Conservation (phyloP, 345 rosid species). For the Arabis hirsuta region DNA sequence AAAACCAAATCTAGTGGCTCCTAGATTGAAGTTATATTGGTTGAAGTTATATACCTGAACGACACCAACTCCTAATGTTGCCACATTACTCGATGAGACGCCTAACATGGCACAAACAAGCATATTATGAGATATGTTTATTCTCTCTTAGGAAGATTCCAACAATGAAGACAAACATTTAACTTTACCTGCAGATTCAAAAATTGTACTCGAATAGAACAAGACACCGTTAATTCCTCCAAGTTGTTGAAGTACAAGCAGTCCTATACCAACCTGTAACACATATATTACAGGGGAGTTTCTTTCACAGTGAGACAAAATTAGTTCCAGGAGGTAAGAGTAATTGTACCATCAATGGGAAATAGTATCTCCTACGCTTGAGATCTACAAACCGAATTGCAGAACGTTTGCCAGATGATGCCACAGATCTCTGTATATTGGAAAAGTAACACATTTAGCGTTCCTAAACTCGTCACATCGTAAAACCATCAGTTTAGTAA, state of each 20-base stretch:
- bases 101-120: slow-evolving; percentile 49
- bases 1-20: neutral
- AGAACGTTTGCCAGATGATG: slow-evolving; percentile 75
- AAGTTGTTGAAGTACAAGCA: slow-evolving; percentile 87
- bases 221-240: slow-evolving; percentile 92
- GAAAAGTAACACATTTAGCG: neutral
- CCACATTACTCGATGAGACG: slow-evolving; percentile 66
- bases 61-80: slow-evolving; percentile 77
- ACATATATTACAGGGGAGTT: slow-evolving; percentile 17
- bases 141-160: slow-evolving; percentile 13
- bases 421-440: slow-evolving; percentile 64
- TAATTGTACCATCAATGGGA: slow-evolving; percentile 74
- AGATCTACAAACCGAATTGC: slow-evolving; percentile 84
- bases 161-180: slow-evolving; percentile 14
- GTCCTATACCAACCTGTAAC: slow-evolving; percentile 85
- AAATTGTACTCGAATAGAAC: slow-evolving; percentile 90
- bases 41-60: slow-evolving; percentile 67
- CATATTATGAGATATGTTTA: slow-evolving; percentile 3
- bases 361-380: slow-evolving; percentile 93
- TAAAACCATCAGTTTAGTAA: slow-evolving; percentile 15
- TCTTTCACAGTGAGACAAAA: slow-evolving; percentile 4
- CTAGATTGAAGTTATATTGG: neutral
- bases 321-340: slow-evolving; percentile 19
- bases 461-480: neutral
- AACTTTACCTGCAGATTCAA: slow-evolving; percentile 73